phyloP scores from a whole-genome alignment of 208 protist genomes.

The Acanthamoeba royreba region DNA sequence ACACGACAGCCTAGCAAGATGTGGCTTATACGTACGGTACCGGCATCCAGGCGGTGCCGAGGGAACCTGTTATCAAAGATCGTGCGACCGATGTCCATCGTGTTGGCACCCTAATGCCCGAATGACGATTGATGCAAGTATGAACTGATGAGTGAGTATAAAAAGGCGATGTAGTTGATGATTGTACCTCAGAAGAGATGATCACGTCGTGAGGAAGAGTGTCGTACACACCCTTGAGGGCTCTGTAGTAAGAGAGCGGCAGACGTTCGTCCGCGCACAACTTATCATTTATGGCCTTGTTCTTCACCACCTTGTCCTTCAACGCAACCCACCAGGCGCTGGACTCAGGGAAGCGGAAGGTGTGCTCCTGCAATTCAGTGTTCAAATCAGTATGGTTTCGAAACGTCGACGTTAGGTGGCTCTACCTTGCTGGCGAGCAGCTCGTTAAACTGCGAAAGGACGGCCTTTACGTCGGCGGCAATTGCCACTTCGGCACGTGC shows the following conservation, averaged over 20 bases:
- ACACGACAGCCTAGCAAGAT: neutral
- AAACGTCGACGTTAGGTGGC: neutral
- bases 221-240: conserved; percentile 22
- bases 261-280: neutral
- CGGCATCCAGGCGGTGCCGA: conserved; percentile 58
- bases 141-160: neutral
- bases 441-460: conserved; percentile 2
- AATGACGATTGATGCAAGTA: neutral
- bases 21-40: neutral
- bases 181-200: conserved; percentile 5
- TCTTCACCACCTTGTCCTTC: neutral
- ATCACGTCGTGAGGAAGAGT: neutral
- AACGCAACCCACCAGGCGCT: neutral
- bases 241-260: conserved; percentile 50
- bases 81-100: conserved; percentile 64
- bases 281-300: neutral
- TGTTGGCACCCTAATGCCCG: conserved; percentile 49
- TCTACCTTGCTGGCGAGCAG: neutral
- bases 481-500: neutral
- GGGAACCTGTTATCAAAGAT: conserved; percentile 49
- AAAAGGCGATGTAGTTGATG: no score
- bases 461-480: neutral
- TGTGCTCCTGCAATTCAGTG: neutral
- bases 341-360: neutral
- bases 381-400: neutral